Base-by-base conservation (phyloP, 2,329 filamentous ascomycete genomes). In the Dactylellina drechsleri region DNA sequence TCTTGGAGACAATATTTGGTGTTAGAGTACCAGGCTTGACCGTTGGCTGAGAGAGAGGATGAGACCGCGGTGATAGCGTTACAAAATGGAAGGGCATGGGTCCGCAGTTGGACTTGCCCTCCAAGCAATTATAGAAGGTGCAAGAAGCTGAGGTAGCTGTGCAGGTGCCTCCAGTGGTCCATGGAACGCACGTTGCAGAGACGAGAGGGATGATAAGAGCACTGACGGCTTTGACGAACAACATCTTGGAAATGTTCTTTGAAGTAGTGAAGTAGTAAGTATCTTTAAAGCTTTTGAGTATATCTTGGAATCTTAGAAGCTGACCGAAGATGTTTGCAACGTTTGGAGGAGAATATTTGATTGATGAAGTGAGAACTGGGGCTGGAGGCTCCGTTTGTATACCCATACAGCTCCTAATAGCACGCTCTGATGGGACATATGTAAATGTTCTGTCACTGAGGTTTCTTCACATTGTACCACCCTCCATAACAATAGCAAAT, bases 1-100 rank as follows among this genome's bases (percentile, higher is more conserved):
- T 74, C 64, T 49, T 67, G 62, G n/a, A 74, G 70, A 31, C 70
- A 74, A 16, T 49, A 31, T 40, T 67, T 74, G 10, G 70, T 74
- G 13, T 41, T 50, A 6, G 54, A 54, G 23, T 56, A 75, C 64
- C 71, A 68, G 50, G 57, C 45, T 54, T 68, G 71, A 7, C 71
- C 64, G 15, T 75, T 64, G 12, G 52, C 3, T 15, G 58, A 75
- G 20, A 68, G 36, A 1, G 58, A 23, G 13, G 57, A 54, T 8
- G 62, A 61, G 12, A 66, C 45, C 10, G 71, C 53, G 0, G 58
- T 60, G 36, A 75, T 65, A 26, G 58, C 64, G 13, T 75, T 45
- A 20, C 64, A 68, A 49, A 75, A 68, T 3, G 62, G 70, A 13
- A 67, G 70, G 15, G 62, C 70, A n/a, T 36, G 4, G 62, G 43